Evolutionary conservation across 495 filamentous ascomycete genomes (phyloP).

Genomic region (Astrocystis sublimbata): DNA sequence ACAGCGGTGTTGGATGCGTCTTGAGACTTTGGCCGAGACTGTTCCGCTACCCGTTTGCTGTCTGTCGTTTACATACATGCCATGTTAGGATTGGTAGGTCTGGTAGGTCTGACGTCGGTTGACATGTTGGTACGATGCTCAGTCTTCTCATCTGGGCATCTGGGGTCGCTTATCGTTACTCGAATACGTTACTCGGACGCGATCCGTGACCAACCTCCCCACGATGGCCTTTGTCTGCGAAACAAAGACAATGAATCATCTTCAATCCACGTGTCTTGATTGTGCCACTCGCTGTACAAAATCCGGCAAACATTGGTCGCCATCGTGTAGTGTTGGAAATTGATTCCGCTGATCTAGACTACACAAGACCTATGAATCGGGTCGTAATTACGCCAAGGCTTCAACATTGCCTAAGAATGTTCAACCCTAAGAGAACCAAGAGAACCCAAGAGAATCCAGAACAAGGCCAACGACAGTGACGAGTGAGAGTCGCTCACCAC

Average conservation of each 20-base stretch:
- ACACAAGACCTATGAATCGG: background rate
- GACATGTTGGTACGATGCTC: no score
- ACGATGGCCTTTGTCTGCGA: background rate
- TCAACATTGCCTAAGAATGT: background rate
- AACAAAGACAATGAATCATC: background rate
- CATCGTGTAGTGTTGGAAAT: background rate
- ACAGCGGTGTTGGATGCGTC: no score
- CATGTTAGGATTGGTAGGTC: no score
- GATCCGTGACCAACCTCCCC: background rate
- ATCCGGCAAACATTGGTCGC: background rate
- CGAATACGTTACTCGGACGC: background rate
- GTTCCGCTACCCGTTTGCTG: no score
- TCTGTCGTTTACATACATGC: no score
- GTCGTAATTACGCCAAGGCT: conserved; percentile 6
- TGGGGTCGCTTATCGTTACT: no score
- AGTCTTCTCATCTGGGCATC: no score
- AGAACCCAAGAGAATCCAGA: background rate
- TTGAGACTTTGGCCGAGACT: no score
- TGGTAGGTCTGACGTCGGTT: no score
- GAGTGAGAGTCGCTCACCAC: background rate
- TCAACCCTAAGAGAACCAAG: no score
- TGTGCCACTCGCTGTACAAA: background rate
- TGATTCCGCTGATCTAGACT: no score
- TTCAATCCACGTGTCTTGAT: background rate
- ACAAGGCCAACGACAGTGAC: background rate